Conservation (phyloP, 495 filamentous ascomycete species). For the Neurospora tetrasperma region DNA sequence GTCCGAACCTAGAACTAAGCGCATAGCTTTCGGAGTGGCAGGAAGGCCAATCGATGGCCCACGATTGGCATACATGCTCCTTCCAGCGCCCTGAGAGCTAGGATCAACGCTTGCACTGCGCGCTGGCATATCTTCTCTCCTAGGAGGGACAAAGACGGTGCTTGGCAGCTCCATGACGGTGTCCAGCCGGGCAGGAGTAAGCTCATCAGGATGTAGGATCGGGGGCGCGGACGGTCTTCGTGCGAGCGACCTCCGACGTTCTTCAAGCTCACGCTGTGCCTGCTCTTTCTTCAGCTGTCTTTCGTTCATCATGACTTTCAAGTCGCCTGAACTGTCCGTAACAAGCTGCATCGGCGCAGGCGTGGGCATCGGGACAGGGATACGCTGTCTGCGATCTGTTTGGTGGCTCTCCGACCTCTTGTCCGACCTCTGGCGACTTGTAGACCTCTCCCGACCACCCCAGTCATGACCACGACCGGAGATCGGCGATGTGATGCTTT, state of each 20-base stretch:
- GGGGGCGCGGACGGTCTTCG: constrained; percentile 66
- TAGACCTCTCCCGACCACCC: constrained; percentile 36
- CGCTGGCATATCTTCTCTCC: constrained; percentile 27
- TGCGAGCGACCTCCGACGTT: constrained; percentile 71
- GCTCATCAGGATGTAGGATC: constrained; percentile 65
- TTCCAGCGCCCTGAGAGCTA: constrained; percentile 10
- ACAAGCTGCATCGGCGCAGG: constrained; percentile 23
- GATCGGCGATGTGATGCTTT: constrained; percentile 13
- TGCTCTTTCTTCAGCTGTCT: constrained; percentile 57
- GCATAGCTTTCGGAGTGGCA: constrained; percentile 78
- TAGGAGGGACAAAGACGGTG: constrained; percentile 28
- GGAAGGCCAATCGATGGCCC: constrained; percentile 57
- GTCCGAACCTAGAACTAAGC: constrained; percentile 57
- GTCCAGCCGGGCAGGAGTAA: constrained; percentile 31
- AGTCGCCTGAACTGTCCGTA: constrained; percentile 24
- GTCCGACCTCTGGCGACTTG: constrained; percentile 13
- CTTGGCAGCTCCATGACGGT: constrained; percentile 13
- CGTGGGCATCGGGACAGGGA: constrained; percentile 17
- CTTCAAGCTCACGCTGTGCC: constrained; percentile 78
- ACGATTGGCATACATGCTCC: constrained; percentile 30
- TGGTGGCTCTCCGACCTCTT: constrained; percentile 42
- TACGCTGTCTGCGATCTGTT: constrained; percentile 10
- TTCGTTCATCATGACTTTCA: constrained; percentile 40
- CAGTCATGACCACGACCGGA: constrained; percentile 10
- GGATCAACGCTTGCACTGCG: constrained; percentile 40